These are phyloP conservation scores for Saccharomyces hybrid DNA, from an alignment of 1,139 yeast genomes.

Conservation along the genomic window DNA sequence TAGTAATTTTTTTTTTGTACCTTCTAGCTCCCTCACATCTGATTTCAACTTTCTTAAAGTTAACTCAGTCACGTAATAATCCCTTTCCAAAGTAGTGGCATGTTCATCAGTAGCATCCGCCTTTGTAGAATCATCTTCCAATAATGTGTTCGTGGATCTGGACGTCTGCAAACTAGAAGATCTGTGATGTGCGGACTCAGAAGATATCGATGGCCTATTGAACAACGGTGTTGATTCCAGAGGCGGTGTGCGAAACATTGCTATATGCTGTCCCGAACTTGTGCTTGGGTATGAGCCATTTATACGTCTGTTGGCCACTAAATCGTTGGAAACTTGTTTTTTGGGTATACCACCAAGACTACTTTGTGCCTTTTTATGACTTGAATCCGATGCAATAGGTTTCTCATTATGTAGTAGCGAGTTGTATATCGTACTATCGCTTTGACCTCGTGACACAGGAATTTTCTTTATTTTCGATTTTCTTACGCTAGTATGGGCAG, in stretches of 20 bases:
- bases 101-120: neutral
- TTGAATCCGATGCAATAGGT: neutral
- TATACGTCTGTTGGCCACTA: neutral
- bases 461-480: neutral
- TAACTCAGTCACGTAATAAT: slow-evolving; percentile 18
- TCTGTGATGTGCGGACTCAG: neutral
- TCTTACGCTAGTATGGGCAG: slow-evolving; percentile 2
- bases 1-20: slow-evolving; percentile 18
- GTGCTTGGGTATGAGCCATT: neutral
- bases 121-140: neutral
- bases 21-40: slow-evolving; percentile 31
- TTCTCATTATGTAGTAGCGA: neutral
- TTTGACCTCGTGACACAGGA: slow-evolving; percentile 18
- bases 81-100: neutral
- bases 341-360: neutral
- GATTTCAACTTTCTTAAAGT: slow-evolving; percentile 29
- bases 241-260: neutral
- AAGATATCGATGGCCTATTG: neutral
- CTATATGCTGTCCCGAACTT: neutral
- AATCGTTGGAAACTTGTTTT: neutral
- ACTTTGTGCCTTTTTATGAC: neutral
- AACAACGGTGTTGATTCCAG: neutral
- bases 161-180: neutral
- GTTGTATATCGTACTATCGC: slow-evolving; percentile 20
- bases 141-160: neutral